Conservation (phyloP, 2,329 filamentous ascomycete species). For the Aspergillus spinulosporus region DNA sequence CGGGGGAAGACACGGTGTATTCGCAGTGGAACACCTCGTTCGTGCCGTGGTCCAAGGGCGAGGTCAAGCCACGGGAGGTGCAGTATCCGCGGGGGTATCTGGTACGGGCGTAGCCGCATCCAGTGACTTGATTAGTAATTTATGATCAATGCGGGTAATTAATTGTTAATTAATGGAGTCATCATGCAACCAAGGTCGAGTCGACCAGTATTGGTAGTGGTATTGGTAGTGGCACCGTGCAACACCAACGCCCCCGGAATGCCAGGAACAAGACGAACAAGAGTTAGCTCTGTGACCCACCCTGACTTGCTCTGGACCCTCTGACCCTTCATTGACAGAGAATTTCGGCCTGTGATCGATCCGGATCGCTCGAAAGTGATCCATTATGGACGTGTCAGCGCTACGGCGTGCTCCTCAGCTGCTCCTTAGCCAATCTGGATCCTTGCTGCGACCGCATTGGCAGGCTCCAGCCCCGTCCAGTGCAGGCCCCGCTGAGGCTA, state of each 20-base stretch:
- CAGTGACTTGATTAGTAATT: not conserved
- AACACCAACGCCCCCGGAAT: not conserved
- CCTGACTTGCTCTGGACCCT: not conserved
- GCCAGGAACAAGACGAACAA: slow-evolving; percentile 1
- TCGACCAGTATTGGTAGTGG: not conserved
- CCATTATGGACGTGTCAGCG: not conserved
- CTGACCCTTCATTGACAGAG: not conserved
- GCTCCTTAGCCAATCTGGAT: not conserved
- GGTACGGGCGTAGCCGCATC: slow-evolving; percentile 12
- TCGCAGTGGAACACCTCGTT: slow-evolving; percentile 24
- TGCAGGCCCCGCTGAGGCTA: not conserved
- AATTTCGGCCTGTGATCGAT: slow-evolving; percentile 1
- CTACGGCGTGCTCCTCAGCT: not conserved
- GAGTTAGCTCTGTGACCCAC: not conserved
- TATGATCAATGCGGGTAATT: too few species aligned
- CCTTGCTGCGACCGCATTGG: not conserved
- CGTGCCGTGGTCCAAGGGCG: slow-evolving; percentile 24
- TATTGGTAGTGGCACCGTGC: not conserved
- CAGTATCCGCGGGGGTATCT: slow-evolving; percentile 26
- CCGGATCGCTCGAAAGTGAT: not conserved
- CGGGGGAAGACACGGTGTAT: slow-evolving; percentile 20
- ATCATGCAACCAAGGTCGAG: not conserved
- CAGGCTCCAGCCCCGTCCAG: not conserved
- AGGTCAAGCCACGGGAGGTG: slow-evolving; percentile 20
- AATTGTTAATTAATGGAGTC: not conserved